A percentile compares a stretch with the other conserved stretches of the same genome.
Evolutionary conservation across 106 monocot species (phyloP).

Genomic region (Dioscorea zingiberensis): DNA sequence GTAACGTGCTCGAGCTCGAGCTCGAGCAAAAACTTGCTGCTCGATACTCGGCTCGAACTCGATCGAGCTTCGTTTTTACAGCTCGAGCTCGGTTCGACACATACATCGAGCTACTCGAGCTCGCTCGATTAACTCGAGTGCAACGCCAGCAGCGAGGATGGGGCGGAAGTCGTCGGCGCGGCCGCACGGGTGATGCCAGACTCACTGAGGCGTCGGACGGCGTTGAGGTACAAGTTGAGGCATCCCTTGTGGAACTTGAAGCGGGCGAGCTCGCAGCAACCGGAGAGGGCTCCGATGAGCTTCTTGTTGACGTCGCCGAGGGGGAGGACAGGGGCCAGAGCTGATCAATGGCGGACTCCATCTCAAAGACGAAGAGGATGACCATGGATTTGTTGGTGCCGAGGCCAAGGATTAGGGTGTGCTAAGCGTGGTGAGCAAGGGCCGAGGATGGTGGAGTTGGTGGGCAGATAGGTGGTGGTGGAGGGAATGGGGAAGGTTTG

Average conservation of each 20-base stretch:
- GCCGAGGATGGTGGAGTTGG: slow-evolving; percentile 83
- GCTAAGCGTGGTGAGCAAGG: slow-evolving; percentile 84
- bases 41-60: too few species aligned
- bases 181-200: slow-evolving; percentile 38
- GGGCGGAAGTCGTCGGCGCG: slow-evolving; percentile 56
- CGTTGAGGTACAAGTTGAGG: slow-evolving; percentile 79
- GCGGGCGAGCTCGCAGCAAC: slow-evolving; percentile 84
- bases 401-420: slow-evolving; percentile 86
- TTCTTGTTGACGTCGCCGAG: slow-evolving; percentile 72
- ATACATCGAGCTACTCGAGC: too few species aligned
- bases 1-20: too few species aligned
- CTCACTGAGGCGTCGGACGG: slow-evolving; percentile 50
- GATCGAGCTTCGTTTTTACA: too few species aligned
- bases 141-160: slow-evolving; percentile 54
- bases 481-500: slow-evolving; percentile 50
- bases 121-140: too few species aligned
- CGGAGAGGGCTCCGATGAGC: slow-evolving; percentile 52
- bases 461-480: slow-evolving; percentile 59
- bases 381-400: slow-evolving; percentile 91
- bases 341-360: slow-evolving; percentile 58
- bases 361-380: slow-evolving; percentile 82
- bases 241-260: slow-evolving; percentile 93
- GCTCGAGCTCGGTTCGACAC: too few species aligned
- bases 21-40: too few species aligned
- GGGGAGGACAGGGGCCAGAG: slow-evolving; percentile 52